Conservation (phyloP, 441 rosid species). For the Gossypium lobatum region DNA sequence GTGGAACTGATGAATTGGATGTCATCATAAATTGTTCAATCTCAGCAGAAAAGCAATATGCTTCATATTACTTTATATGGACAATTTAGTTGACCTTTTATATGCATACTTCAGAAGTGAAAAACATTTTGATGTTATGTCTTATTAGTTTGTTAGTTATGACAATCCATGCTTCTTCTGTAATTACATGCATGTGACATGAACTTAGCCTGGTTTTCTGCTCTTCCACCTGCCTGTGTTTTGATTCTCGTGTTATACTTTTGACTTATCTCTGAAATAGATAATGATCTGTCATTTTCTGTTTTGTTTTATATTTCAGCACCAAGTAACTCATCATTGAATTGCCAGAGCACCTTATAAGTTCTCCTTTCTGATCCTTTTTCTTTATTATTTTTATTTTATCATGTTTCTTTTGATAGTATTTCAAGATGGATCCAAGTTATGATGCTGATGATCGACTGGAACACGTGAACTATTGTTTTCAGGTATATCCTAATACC, state of each 20-base stretch:
- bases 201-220: background rate
- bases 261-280: constrained; percentile 5
- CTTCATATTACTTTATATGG: constrained; percentile 1
- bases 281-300: background rate
- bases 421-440: constrained; percentile 89
- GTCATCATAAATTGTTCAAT: background rate
- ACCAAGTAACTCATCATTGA: background rate
- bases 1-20: constrained; percentile 1
- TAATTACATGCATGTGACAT: background rate
- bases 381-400: background rate
- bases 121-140: background rate
- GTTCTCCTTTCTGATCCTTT: constrained; percentile 11
- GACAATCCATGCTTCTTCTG: background rate
- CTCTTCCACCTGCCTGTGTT: constrained; percentile 6
- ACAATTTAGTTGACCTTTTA: background rate
- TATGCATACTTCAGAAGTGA: background rate
- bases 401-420: constrained; percentile 39
- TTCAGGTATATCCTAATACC: constrained; percentile 56
- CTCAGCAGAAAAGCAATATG: background rate
- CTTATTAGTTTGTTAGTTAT: background rate
- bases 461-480: constrained; percentile 84
- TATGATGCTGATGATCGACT: constrained; percentile 68
- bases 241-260: background rate
- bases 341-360: constrained; percentile 1
- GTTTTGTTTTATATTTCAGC: background rate